A percentile compares a stretch with the other conserved stretches of the same genome.
These are phyloP conservation scores for Camelina sativa DNA, from an alignment of 345 rosid genomes.

Conservation along the genomic window DNA sequence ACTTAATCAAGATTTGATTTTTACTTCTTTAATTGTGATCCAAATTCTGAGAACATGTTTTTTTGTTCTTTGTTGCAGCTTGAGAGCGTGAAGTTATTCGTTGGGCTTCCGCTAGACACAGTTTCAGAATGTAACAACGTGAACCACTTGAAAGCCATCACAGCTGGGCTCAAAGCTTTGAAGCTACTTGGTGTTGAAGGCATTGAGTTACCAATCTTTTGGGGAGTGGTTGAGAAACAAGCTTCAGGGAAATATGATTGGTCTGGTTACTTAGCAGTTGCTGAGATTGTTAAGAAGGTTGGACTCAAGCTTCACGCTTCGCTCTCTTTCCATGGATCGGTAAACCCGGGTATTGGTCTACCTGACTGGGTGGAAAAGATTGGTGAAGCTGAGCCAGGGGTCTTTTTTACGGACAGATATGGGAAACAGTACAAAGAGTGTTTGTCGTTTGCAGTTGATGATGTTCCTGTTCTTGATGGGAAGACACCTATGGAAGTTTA, in stretches of 20 bases:
- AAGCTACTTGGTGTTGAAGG: constrained; percentile 89
- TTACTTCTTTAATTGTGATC: background rate
- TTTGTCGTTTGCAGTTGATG: constrained; percentile 79
- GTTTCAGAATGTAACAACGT: constrained; percentile 65
- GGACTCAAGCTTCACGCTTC: constrained; percentile 87
- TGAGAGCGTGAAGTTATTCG: constrained; percentile 63
- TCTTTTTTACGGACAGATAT: constrained; percentile 64
- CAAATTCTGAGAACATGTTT: background rate
- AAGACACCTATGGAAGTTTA: constrained; percentile 79
- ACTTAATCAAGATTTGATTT: background rate
- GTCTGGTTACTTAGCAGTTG: constrained; percentile 81
- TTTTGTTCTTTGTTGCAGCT: constrained; percentile 48
- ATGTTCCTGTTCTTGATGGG: constrained; percentile 75
- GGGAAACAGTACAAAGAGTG: constrained; percentile 63
- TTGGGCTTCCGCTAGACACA: constrained; percentile 84
- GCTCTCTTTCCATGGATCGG: constrained; percentile 68
- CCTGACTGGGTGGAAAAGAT: constrained; percentile 75
- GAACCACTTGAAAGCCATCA: constrained; percentile 75
- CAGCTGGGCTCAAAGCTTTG: constrained; percentile 82
- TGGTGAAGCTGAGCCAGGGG: constrained; percentile 56
- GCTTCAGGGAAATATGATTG: constrained; percentile 75
- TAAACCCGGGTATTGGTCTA: constrained; percentile 55
- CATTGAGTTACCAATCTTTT: constrained; percentile 88
- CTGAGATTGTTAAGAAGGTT: constrained; percentile 72
- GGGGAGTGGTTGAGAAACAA: constrained; percentile 96